Evolutionary conservation across 2,329 filamentous ascomycete genomes (phyloP), one percentile per base, ranked within the genome.

Genomic region (Cercospora sesami): DNA sequence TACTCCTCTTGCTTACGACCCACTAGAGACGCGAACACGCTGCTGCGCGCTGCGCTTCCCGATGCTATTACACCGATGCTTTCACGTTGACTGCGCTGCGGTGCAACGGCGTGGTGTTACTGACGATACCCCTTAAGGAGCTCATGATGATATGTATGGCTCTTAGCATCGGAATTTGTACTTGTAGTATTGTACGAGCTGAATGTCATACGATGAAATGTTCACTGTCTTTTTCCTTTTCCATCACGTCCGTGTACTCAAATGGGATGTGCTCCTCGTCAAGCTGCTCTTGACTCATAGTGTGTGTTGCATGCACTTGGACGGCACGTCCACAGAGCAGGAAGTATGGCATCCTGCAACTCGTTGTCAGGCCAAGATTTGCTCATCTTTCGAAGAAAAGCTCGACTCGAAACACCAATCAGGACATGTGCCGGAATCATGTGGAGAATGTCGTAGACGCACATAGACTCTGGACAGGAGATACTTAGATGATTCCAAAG

Each of bases 101-200:
- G 62, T 55, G 18, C 51, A 26, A 57, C 1, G 62, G 68, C 70
- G 65, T 67, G 63, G 60, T 60, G 64, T 63, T 70, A 71, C 71
- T 71, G 66, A 68, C 69, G 71, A 72, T 72, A 72, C 71, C 71
- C 71, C 71, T 63, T 72, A 70, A 68, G 66, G 55, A 65, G 69
- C 69, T 66, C 70, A 68, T 55, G 63, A 60, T 64, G 60, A 63
- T 68, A 65, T 60, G 64, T 62, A 65, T 58, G 58, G 48, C 60
- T 59, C 63, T 68, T 65, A 65, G 63, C 63, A 65, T 60, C 57
- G 63, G 58, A 51, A 55, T 65, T 39, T 68, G 67, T 68, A 66
- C 67, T 68, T 51, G 60, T 48, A 64, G 65, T 48, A 60, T 60
- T 67, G 62, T 62, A 68, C 63, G 66, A 68, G 48, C 53, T 64